Conservation (phyloP, 495 filamentous ascomycete species). For the Penicillium odoratum region DNA sequence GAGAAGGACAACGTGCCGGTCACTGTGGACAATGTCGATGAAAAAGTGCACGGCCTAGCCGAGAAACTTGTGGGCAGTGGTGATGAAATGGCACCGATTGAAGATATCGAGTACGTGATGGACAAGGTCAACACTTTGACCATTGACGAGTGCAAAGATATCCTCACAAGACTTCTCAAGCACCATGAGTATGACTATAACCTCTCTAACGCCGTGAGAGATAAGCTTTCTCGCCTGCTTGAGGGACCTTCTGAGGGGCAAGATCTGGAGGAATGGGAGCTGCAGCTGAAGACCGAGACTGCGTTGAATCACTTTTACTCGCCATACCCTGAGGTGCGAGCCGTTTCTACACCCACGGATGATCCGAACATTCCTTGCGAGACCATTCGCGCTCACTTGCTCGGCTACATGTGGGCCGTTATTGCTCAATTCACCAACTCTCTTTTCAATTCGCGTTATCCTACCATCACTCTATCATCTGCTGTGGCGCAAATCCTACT, state of each 20-base stretch:
- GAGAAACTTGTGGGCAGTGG: background rate
- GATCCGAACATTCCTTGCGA: background rate
- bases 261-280: constrained; percentile 1
- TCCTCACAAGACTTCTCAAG: background rate
- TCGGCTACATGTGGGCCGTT: constrained; percentile 1
- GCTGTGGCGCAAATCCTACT: background rate
- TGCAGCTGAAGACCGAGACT: constrained; percentile 4
- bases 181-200: constrained; percentile 1
- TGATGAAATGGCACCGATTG: constrained; percentile 2
- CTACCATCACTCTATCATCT: background rate
- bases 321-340: constrained; percentile 2
- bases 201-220: background rate
- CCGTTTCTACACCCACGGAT: background rate
- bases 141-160: background rate
- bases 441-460: background rate
- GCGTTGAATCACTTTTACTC: constrained; percentile 2
- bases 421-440: constrained; percentile 1
- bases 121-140: background rate
- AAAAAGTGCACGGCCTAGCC: background rate
- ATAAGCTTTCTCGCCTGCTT: background rate
- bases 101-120: constrained; percentile 4
- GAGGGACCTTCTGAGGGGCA: constrained; percentile 2
- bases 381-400: constrained; percentile 1
- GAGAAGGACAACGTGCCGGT: background rate
- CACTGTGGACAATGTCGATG: background rate